Base-by-base conservation (phyloP, 768 basidiomycete species). In the Amanita molliuscula region DNA sequence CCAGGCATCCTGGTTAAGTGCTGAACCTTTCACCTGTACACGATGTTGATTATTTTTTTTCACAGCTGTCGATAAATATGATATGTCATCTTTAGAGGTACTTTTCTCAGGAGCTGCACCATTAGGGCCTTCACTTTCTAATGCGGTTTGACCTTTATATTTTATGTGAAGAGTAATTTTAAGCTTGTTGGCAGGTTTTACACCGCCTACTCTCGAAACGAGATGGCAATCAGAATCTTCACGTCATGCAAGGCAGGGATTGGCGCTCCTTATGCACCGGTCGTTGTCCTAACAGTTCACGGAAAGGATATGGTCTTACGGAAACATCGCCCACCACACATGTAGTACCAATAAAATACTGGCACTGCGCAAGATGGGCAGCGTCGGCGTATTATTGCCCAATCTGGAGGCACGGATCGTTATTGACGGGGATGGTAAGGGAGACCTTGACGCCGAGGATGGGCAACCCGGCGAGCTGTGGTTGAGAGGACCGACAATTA, bases 51-150 rank as follows among this genome's bases (percentile, higher is more conserved):
- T 10, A 11, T 26, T 6, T 31, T 3, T 43, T 4, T 16, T 28
- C 41, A n/a, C 8, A 84, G 84, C 75, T 9, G 73, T 88, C 4
- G 74, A 77, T 51, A 65, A 82, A 58, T 84, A 84, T 61, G 74
- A 92, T 58, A 56, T 93, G 41, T 74, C 75, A 0, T 75, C 78
- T 1, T 59, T 93, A 11, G 59, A 68, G 18, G 57, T 73, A 3
- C 55, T 92, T 29, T 71, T 79, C 53, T 86, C 79, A 3, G 91
- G 88, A 2, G 92, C 90, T 0, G 92, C 92, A 1, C 91, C 92
- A 0, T 65, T 93, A 1, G 82, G 84, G 0, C 71, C 75, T 1
- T 75, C 78, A 2, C 69, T 93, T 15, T 76, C 77, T 2, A 65
- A 70, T 20, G 67, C 77, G 20, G 76, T 81, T 13, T 57, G 63